Evolutionary conservation across 805 yeast species (phyloP).

Genomic region (Zygosaccharomyces pseudorouxii): DNA sequence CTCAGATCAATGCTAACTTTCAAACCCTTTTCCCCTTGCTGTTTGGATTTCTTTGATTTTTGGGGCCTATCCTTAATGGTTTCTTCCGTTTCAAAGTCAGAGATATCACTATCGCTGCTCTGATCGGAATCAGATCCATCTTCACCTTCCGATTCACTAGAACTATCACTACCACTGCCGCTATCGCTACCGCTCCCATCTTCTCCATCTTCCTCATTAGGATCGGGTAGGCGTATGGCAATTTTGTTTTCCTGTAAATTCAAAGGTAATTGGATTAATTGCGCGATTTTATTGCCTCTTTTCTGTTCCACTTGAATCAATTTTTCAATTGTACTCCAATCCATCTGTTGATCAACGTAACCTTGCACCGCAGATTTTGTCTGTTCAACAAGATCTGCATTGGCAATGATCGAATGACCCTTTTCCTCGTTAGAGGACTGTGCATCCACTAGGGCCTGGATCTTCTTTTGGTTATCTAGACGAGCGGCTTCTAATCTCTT

Average conservation of each 20-base stretch:
- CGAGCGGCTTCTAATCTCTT: slow-evolving; percentile 72
- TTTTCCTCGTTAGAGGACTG: slow-evolving; percentile 60
- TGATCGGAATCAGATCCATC: slow-evolving; percentile 17
- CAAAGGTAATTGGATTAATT: slow-evolving; percentile 58
- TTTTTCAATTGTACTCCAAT: slow-evolving; percentile 86
- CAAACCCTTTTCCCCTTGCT: slow-evolving; percentile 29
- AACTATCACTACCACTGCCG: slow-evolving; percentile 17
- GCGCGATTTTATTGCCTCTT: slow-evolving; percentile 61
- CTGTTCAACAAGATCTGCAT: slow-evolving; percentile 66
- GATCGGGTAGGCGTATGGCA: slow-evolving; percentile 40
- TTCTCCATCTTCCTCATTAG: slow-evolving; percentile 28
- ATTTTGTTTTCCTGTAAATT: slow-evolving; percentile 66
- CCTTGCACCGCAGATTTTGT: slow-evolving; percentile 64
- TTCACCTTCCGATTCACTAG: slow-evolving; percentile 11
- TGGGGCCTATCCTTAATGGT: slow-evolving; percentile 6
- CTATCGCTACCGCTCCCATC: slow-evolving; percentile 34
- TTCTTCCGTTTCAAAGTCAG: slow-evolving; percentile 21
- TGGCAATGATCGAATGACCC: slow-evolving; percentile 67
- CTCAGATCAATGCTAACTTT: slow-evolving; percentile 62
- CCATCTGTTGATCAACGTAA: slow-evolving; percentile 78
- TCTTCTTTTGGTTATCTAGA: slow-evolving; percentile 63
- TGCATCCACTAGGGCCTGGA: slow-evolving; percentile 57
- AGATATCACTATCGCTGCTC: slow-evolving; percentile 14
- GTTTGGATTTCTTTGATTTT: slow-evolving; percentile 9
- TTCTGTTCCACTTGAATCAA: slow-evolving; percentile 64